Percentiles rank a stretch among this genome's conserved stretches.
Evolutionary conservation across 225 moss, liverwort and hornwort genomes (phyloP).

Genomic region (Pseudoscleropodium purum): DNA sequence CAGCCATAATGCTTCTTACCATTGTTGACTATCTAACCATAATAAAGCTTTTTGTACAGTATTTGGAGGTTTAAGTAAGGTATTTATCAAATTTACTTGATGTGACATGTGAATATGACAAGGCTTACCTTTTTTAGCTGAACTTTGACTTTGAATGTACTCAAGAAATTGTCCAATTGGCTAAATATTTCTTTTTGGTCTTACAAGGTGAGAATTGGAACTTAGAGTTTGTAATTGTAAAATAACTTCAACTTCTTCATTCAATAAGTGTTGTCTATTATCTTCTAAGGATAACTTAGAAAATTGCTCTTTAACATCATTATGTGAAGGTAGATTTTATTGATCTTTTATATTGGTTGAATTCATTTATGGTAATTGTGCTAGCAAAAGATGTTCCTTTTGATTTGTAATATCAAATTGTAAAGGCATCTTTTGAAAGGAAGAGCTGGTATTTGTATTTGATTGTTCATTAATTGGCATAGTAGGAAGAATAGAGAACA

Average conservation of each 20-base stretch:
- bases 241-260: background rate
- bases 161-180: too few species aligned
- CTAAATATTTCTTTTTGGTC: background rate
- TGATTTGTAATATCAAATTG: too few species aligned
- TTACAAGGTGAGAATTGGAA: accelerated
- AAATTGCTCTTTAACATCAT: background rate
- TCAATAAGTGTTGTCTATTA: background rate
- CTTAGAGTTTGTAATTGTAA: background rate
- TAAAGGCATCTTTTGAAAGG: too few species aligned
- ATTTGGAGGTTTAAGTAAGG: background rate
- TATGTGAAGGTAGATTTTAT: background rate
- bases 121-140: background rate
- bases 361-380: background rate
- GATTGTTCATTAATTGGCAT: background rate
- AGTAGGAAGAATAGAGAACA: too few species aligned
- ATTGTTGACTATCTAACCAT: background rate
- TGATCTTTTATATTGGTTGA: background rate
- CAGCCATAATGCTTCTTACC: background rate
- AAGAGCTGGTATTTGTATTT: background rate
- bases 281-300: background rate
- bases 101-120: background rate
- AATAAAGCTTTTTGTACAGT: background rate
- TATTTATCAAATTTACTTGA: background rate
- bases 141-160: background rate
- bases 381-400: background rate